Evolutionary conservation across 768 basidiomycete species (phyloP).

Genomic region (Boletus rubroflammeus): DNA sequence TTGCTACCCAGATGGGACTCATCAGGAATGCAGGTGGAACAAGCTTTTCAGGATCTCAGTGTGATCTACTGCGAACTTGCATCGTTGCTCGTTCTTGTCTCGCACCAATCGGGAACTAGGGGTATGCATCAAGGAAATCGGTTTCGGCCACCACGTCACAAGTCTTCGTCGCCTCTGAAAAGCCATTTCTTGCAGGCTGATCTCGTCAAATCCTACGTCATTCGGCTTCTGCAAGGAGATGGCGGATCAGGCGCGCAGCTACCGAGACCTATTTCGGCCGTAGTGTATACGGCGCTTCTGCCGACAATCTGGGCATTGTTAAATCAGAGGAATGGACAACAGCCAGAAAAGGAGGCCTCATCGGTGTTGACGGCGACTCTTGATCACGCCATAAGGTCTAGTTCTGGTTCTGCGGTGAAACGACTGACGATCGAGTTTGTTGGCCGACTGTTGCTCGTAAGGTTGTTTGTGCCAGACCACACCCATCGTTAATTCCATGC

Average conservation of each 20-base stretch:
- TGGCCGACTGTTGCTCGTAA: slow-evolving; percentile 63
- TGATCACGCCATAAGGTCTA: slow-evolving; percentile 59
- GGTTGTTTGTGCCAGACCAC: slow-evolving; percentile 12
- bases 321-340: slow-evolving; percentile 39
- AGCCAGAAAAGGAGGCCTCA: slow-evolving; percentile 17
- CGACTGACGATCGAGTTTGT: slow-evolving; percentile 71
- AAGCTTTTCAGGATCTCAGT: slow-evolving; percentile 66
- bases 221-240: slow-evolving; percentile 53
- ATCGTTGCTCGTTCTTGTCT: slow-evolving; percentile 53
- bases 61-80: slow-evolving; percentile 75
- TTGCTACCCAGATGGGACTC: background rate
- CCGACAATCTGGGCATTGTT: slow-evolving; percentile 79
- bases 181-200: slow-evolving; percentile 38
- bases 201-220: slow-evolving; percentile 58
- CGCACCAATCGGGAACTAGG: slow-evolving; percentile 12
- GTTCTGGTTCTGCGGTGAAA: slow-evolving; percentile 64
- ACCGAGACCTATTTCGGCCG: slow-evolving; percentile 49
- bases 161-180: slow-evolving; percentile 19
- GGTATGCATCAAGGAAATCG: slow-evolving; percentile 6
- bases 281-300: slow-evolving; percentile 61
- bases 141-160: slow-evolving; percentile 7
- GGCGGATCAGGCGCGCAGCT: slow-evolving; percentile 39
- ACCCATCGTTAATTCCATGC: slow-evolving; percentile 2
- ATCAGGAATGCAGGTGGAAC: slow-evolving; percentile 49
- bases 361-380: slow-evolving; percentile 51